Base-by-base conservation (phyloP, 768 basidiomycete genomes). In the Lyophyllum atratum region DNA sequence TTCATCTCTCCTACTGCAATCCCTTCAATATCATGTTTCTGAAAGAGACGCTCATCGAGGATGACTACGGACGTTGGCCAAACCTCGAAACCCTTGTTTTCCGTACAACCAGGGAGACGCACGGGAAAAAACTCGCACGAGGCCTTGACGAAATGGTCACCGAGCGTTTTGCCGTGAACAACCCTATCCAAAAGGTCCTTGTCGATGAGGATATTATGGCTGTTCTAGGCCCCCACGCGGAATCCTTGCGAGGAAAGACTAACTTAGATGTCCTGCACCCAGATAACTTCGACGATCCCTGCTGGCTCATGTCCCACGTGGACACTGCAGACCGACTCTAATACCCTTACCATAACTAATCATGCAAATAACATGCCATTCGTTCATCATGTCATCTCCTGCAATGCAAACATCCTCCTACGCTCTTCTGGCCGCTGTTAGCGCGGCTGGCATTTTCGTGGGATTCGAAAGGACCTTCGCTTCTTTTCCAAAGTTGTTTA, bases 201-300 rank as follows among this genome's bases (percentile, higher is more conserved):
- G 43, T 74, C 21, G 72, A 76, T 56, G 49, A 53, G n/a, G 73
- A 74, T 57, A 55, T 68, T 12, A 50, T 65, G 5, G 46, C 39
- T 9, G 52, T 59, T 29, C 53, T 68, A 7, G 31, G 54, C 1
- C 61, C 51, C n/a, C 17, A 40, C 15, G 42, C 42, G 1, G 55
- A 47, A 28, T 34, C 52, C 49, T 21, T 63, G 37, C 39, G 47
- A 39, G 9, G 42, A 51, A 25, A 59, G 61, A 53, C 59, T 7
- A 29, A 44, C 53, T 15, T 70, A 6, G 49, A 64, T 21, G 49
- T 61, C 17, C 34, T 74, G 42, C 50, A 47, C 25, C 37, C 44
- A 6, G 58, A 56, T 9, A 72, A 69, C 44, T 73, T 72, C 46
- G 39, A 56, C 9, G 73, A 75, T 56, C 66, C 64, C 45, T 72